These are phyloP conservation scores for Leishmania guyanensis DNA, from an alignment of 208 protist genomes.

Conservation along the genomic window DNA sequence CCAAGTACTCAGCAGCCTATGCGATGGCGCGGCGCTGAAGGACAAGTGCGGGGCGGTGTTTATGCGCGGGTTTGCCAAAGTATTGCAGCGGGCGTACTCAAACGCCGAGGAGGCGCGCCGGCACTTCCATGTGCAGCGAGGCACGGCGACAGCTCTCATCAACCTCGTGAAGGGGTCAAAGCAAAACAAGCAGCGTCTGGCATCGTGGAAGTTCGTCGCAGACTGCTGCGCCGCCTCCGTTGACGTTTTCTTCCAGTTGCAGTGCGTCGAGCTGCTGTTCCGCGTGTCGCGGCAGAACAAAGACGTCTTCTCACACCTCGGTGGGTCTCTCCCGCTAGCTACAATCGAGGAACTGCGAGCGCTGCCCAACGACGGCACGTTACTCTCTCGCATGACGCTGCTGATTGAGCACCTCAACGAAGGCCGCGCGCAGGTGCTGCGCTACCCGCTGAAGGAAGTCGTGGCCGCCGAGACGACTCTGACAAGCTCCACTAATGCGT, in stretches of 20 bases:
- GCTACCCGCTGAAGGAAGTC: conserved; percentile 64
- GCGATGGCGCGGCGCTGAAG: conserved; percentile 81
- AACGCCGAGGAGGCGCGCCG: conserved; percentile 46
- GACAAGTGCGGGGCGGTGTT: conserved; percentile 77
- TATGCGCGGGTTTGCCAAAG: conserved; percentile 61
- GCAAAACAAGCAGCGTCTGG: conserved; percentile 80
- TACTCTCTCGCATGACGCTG: conserved; percentile 74
- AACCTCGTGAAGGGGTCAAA: conserved; percentile 91
- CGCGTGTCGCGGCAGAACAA: conserved; percentile 81
- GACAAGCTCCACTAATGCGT: conserved; percentile 60
- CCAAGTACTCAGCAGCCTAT: conserved; percentile 80
- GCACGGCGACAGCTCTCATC: conserved; percentile 81
- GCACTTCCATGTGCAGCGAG: conserved; percentile 75
- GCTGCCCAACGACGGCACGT: conserved; percentile 72
- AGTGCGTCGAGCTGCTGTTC: conserved; percentile 92
- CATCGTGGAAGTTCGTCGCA: conserved; percentile 78
- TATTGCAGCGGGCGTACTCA: conserved; percentile 66
- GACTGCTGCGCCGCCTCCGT: conserved; percentile 67
- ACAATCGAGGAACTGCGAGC: conserved; percentile 52
- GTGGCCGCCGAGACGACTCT: conserved; percentile 71
- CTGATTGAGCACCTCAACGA: conserved; percentile 75
- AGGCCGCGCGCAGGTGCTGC: conserved; percentile 57
- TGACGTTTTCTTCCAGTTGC: conserved; percentile 92
- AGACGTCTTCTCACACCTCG: conserved; percentile 48
- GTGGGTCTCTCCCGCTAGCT: conserved; percentile 31